phyloP scores from a whole-genome alignment of 306 rosid genomes.

The Quercus mongolica region DNA sequence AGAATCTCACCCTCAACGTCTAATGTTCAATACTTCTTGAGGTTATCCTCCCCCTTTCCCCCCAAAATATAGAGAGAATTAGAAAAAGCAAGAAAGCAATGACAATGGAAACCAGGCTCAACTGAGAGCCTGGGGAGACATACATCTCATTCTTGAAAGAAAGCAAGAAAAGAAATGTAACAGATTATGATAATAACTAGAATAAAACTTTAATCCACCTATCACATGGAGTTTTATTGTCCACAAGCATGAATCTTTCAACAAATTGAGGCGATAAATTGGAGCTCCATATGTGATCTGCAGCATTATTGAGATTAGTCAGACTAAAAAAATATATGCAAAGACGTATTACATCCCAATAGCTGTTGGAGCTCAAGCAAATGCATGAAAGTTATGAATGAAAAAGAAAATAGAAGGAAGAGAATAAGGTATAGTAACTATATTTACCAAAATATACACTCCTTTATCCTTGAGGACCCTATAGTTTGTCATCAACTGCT shows the following conservation, averaged over 20 bases:
- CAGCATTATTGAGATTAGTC: slow-evolving; percentile 23
- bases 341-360: background rate
- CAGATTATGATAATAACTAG: slow-evolving; percentile 3
- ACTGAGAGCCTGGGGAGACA: slow-evolving; percentile 2
- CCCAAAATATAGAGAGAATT: background rate
- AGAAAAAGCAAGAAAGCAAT: background rate
- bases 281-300: slow-evolving; percentile 93
- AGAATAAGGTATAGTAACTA: background rate
- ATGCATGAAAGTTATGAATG: background rate
- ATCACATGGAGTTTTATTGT: slow-evolving; percentile 82
- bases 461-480: slow-evolving; percentile 95
- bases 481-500: slow-evolving; percentile 91
- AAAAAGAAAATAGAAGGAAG: slow-evolving; percentile 8
- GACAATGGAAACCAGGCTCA: background rate
- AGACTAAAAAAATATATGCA: slow-evolving; percentile 14
- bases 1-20: background rate
- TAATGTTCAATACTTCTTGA: background rate
- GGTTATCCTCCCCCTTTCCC: background rate
- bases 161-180: slow-evolving; percentile 1
- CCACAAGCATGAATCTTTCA: slow-evolving; percentile 60
- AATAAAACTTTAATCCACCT: slow-evolving; percentile 46
- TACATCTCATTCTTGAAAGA: background rate
- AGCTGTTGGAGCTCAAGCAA: background rate
- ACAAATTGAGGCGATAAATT: slow-evolving; percentile 50
- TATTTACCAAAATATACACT: slow-evolving; percentile 77